These are phyloP conservation scores for Monilinia vaccinii-corymbosi DNA, from an alignment of 2,329 filamentous ascomycete genomes.

Conservation along the genomic window DNA sequence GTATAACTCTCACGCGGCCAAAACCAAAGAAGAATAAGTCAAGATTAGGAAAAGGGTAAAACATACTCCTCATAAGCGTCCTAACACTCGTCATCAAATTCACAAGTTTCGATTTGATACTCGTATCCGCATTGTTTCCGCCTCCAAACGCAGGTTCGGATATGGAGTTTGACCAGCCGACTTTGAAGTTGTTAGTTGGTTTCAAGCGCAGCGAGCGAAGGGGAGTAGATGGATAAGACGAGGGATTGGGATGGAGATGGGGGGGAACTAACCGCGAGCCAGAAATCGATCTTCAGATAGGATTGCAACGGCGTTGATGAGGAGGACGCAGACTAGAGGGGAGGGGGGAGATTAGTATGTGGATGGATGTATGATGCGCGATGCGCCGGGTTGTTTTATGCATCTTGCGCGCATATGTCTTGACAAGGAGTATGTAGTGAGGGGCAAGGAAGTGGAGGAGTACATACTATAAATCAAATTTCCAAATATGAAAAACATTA, in stretches of 20 bases:
- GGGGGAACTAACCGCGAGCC: slow-evolving; percentile 51
- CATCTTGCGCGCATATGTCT: neutral
- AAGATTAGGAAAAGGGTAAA: neutral
- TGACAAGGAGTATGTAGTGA: neutral
- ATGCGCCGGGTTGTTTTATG: neutral
- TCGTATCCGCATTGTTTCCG: slow-evolving; percentile 54
- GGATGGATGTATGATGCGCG: neutral
- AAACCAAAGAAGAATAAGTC: neutral
- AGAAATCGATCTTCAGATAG: slow-evolving; percentile 94
- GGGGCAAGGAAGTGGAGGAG: neutral
- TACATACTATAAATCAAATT: slow-evolving; percentile 63
- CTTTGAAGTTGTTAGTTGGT: slow-evolving; percentile 34
- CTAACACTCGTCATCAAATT: slow-evolving; percentile 85
- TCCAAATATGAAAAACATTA: slow-evolving; percentile 59
- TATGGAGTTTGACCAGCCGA: slow-evolving; percentile 68
- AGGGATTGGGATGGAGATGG: neutral
- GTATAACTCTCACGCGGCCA: neutral
- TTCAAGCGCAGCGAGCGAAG: neutral
- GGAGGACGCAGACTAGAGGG: slow-evolving; percentile 62
- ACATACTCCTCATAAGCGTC: slow-evolving; percentile 86
- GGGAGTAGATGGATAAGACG: neutral
- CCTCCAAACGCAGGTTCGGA: slow-evolving; percentile 67
- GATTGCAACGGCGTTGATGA: slow-evolving; percentile 88
- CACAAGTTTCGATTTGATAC: slow-evolving; percentile 78
- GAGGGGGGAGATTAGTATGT: slow-evolving; percentile 5